phyloP scores from a whole-genome alignment of 192 early-diverging fungal species.

The Linnemannia schmuckeri region DNA sequence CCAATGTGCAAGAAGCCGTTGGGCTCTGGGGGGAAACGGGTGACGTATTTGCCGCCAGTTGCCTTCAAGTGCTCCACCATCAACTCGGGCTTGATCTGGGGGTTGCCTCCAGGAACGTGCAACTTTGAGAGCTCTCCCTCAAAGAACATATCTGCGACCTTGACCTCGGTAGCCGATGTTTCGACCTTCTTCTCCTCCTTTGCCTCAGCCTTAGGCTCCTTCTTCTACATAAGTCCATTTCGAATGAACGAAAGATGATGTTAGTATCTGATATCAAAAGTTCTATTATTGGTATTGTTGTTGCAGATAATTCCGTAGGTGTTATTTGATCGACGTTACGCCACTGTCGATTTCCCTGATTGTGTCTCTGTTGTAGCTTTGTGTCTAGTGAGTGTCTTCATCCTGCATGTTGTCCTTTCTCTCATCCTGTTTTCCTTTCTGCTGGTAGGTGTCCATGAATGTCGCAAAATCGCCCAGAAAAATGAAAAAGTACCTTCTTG shows the following conservation, averaged over 20 bases:
- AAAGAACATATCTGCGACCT: slow-evolving; percentile 81
- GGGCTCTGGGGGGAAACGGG: slow-evolving; percentile 99
- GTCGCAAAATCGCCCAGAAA: background rate
- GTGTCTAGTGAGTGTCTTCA: background rate
- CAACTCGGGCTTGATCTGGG: slow-evolving; percentile 92
- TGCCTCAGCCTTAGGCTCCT: slow-evolving; percentile 67
- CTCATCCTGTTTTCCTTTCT: slow-evolving; percentile 38
- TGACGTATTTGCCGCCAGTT: slow-evolving; percentile 93
- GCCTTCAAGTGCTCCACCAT: slow-evolving; percentile 91
- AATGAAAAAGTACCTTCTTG: slow-evolving; percentile 53
- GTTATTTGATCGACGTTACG: no score
- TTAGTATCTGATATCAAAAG: background rate
- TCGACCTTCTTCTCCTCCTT: slow-evolving; percentile 53
- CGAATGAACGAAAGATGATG: background rate
- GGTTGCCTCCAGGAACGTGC: slow-evolving; percentile 97
- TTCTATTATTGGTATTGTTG: no score
- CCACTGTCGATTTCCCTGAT: background rate
- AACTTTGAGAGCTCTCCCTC: slow-evolving; percentile 94
- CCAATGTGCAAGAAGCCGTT: slow-evolving; percentile 99
- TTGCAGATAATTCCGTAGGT: no score
- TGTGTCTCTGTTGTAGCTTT: background rate
- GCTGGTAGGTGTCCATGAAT: no score
- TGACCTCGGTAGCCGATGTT: slow-evolving; percentile 37
- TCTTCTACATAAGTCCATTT: slow-evolving; percentile 64
- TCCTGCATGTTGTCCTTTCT: slow-evolving; percentile 29